Base-by-base conservation (phyloP, 1,139 yeast genomes). In the Pneumocystis jirovecii region DNA sequence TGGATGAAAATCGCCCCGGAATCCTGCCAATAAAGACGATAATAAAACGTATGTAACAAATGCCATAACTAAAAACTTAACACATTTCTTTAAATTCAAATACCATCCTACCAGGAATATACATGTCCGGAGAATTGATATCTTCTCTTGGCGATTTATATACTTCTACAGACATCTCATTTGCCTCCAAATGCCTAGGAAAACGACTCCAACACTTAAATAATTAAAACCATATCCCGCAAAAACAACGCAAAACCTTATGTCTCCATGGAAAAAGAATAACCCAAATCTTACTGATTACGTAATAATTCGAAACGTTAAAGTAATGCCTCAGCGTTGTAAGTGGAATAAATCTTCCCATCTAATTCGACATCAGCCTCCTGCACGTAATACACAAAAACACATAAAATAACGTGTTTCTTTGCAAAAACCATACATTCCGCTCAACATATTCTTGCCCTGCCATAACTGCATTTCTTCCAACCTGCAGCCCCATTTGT, bases 81-180 rank as follows among this genome's bases (percentile, higher is more conserved):
- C 25, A 50, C 10, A 63, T 44, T 8, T 42, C 21, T 12, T 8
- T 7, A 50, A 12, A 25, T 7, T 10, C 15, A 25, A 19, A 19
- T n/a, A 61, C 75, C 66, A 71, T 65, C 70, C 71, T 25, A 50
- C 57, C 57, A 4, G 99, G 99, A 66, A 95, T 89, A 75, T 95
- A 95, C 79, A 93, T 82, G 75, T 95, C 99, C 1, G 98, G 98
- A 0, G 97, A 95, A 74, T 95, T 95, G 68, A 87, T 80, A 74
- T 95, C 98, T 68, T 84, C 87, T 50, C 82, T 75, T 12, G 96
- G 96, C 4, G 87, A 84, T 0, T 88, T 86, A 73, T 80, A 89
- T 19, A 80, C 76, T 61, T 82, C 85, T 19, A 73, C 74, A 8
- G n/a, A 71, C 69, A 44, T 77, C 77, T 25, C 74, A 73, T 60